phyloP scores from a whole-genome alignment of 116 monocot species.

The Thalassia testudinum region DNA sequence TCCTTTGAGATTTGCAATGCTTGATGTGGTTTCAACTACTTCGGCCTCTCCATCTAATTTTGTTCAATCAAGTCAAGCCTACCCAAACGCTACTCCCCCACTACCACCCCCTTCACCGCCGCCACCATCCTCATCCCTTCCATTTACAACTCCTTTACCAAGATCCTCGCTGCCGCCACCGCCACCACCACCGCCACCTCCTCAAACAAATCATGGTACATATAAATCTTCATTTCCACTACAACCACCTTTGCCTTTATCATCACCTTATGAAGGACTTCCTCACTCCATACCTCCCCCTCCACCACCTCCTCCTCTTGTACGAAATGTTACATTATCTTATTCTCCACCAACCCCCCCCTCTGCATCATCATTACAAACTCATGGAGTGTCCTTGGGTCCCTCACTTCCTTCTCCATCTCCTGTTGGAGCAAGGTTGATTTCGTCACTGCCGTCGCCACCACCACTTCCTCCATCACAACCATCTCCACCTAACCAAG shows the following conservation, averaged over 20 bases:
- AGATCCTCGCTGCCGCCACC: too few relatives aligned
- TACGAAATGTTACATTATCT: background rate
- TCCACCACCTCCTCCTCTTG: too few relatives aligned
- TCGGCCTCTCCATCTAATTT: too few relatives aligned
- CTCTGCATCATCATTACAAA: too few relatives aligned
- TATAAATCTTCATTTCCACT: too few relatives aligned
- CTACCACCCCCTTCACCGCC: constrained; percentile 9
- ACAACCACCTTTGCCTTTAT: background rate
- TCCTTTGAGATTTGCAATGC: background rate
- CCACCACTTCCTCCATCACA: constrained; percentile 2
- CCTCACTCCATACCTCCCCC: background rate
- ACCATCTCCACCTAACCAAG: constrained; percentile 1
- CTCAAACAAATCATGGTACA: too few relatives aligned
- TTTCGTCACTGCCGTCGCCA: constrained; percentile 4
- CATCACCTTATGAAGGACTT: too few relatives aligned
- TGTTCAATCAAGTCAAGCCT: too few relatives aligned
- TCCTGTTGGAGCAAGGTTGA: background rate
- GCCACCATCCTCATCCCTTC: constrained; percentile 1
- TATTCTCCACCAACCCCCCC: background rate
- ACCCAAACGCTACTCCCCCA: background rate
- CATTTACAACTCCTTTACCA: background rate
- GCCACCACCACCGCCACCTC: too few relatives aligned
- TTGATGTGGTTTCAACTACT: too few relatives aligned
- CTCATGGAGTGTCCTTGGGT: too few relatives aligned
- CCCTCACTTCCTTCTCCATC: background rate